phyloP scores from a whole-genome alignment of 2,329 filamentous ascomycete genomes.

The Leptosphaerulina australis region DNA sequence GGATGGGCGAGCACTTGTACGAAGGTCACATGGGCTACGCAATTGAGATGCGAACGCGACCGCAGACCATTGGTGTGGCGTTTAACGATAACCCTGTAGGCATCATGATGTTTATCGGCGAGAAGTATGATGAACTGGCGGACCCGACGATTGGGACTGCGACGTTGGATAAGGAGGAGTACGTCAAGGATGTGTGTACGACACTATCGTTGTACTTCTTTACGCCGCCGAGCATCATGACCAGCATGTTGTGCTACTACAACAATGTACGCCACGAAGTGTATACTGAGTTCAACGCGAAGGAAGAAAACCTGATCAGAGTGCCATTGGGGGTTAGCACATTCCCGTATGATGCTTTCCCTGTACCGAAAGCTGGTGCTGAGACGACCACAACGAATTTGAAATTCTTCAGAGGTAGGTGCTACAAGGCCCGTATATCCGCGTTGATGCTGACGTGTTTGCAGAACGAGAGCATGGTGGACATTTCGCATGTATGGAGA shows the following conservation, averaged over 20 bases:
- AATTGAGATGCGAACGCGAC: constrained; percentile 51
- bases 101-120: constrained; percentile 53
- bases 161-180: constrained; percentile 37
- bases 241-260: constrained; percentile 48
- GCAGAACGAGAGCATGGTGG: constrained; percentile 30
- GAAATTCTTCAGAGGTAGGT: constrained; percentile 43
- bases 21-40: constrained; percentile 53
- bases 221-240: constrained; percentile 46
- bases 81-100: constrained; percentile 54
- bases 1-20: constrained; percentile 32
- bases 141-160: constrained; percentile 38
- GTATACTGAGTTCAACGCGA: constrained; percentile 46
- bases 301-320: constrained; percentile 46
- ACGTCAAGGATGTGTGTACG: constrained; percentile 39
- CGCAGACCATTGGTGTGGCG: constrained; percentile 53
- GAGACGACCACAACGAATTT: constrained; percentile 49
- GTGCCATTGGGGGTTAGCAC: constrained; percentile 49
- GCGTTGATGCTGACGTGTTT: constrained; percentile 5
- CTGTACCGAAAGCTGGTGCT: constrained; percentile 40
- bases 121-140: constrained; percentile 52
- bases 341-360: constrained; percentile 48
- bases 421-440: neutral
- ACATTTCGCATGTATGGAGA: constrained; percentile 39
- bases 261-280: constrained; percentile 49
- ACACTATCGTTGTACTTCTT: constrained; percentile 47